Evolutionary conservation across 1,284 basidiomycete genomes (phyloP), one percentile per base, ranked within the genome.

Genomic region (Neolentinus lepideus): DNA sequence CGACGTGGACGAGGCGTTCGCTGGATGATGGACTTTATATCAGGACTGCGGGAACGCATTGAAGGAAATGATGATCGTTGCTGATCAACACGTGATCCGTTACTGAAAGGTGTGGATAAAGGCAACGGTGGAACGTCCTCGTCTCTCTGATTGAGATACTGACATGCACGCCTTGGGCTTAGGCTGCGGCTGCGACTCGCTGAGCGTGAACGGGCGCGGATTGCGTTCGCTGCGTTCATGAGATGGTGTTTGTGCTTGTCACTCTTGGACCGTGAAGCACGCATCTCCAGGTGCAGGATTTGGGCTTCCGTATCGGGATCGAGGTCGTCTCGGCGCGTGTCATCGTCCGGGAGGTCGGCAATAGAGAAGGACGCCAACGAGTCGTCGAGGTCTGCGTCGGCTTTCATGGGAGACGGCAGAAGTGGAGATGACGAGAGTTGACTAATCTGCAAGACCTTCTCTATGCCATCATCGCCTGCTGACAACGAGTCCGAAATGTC

Each of bases 11-110:
- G 70, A 0, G 78, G 77, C 0, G 78, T 81, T 3, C 64, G 62
- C 0, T 74, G 72, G 19, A 83, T 62, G 57, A 81, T 78, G 2
- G 68, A 59, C 1, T 64, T 58, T 54, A 82, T 78, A 60, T 82
- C 80, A 0, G 80, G 80, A 53, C 75, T 77, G 8, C 27, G 24
- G 47, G 47, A 50, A 29, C 47, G 47, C 22, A 29, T 6, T 9
- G 47, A 4, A 16, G 6, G 43, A 19, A 46, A 19, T 19, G 43
- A 31, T 51, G 21, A 29, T n/a, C 51, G 11, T 31, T 33, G 22
- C 27, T 36, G 29, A 52, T 31, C 27, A 52, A 35, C 51, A 36
- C 26, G 47, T 29, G 47, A 25, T 29, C 24, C 16, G 47, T 11
- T 22, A 12, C 6, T n/a, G 16, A 24, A 36, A n/a, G 33, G 11